Conservation (phyloP, 495 filamentous ascomycete species). For the Xylaria intraflava region DNA sequence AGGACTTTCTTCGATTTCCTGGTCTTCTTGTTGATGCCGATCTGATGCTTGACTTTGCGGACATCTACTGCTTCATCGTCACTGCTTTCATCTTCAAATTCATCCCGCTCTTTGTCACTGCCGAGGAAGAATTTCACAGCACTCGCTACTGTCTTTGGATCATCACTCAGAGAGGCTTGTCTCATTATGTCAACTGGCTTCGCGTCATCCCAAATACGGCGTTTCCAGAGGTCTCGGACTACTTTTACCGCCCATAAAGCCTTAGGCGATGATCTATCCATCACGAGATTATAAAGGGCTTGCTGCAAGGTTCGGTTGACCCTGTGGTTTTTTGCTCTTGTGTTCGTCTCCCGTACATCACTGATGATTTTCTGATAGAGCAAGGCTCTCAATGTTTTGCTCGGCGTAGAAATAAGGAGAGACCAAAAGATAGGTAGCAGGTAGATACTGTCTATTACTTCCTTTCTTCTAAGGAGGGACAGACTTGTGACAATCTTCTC, state of each 20-base stretch:
- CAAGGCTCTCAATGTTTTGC: constrained; percentile 75
- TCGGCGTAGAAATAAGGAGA: constrained; percentile 77
- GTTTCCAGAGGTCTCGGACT: constrained; percentile 79
- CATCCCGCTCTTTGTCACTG: constrained; percentile 76
- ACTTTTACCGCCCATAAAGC: constrained; percentile 92
- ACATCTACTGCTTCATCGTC: constrained; percentile 76
- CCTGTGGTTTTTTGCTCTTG: constrained; percentile 78
- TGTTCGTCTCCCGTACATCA: constrained; percentile 78
- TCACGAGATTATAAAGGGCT: constrained; percentile 83
- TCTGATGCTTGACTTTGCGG: constrained; percentile 72
- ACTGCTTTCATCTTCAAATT: constrained; percentile 80
- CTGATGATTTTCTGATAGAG: constrained; percentile 88
- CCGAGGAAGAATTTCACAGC: constrained; percentile 93
- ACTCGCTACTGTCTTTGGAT: constrained; percentile 81
- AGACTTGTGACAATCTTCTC: constrained; percentile 93
- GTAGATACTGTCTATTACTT: constrained; percentile 74
- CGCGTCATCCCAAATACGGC: constrained; percentile 81
- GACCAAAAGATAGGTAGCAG: constrained; percentile 87
- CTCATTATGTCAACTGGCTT: constrained; percentile 93
- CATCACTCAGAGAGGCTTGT: constrained; percentile 72
- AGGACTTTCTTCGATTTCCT: constrained; percentile 75
- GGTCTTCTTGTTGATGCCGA: constrained; percentile 90
- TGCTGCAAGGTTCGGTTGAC: constrained; percentile 91
- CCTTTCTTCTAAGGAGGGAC: constrained; percentile 81
- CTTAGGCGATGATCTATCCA: constrained; percentile 74